Percentiles rank a stretch among this genome's conserved stretches.
These are phyloP conservation scores for Pseudozyma sp. DNA, from an alignment of 1,284 basidiomycete genomes.

Conservation along the genomic window DNA sequence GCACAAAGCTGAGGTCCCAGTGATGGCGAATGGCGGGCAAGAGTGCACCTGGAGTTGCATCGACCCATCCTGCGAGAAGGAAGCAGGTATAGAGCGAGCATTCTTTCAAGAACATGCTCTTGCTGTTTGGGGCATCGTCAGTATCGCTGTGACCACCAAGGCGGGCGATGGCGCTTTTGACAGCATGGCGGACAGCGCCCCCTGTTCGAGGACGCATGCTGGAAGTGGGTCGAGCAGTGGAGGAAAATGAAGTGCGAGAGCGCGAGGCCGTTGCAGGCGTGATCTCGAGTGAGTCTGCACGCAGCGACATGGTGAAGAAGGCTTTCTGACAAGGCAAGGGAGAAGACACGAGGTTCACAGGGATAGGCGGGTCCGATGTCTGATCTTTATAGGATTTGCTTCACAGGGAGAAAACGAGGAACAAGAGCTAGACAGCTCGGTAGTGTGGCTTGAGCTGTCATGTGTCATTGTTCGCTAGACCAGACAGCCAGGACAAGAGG, in stretches of 20 bases:
- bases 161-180: slow-evolving; percentile 23
- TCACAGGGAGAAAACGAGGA: no score
- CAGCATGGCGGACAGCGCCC: slow-evolving; percentile 17
- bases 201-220: slow-evolving; percentile 15
- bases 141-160: slow-evolving; percentile 2
- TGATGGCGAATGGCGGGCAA: slow-evolving; percentile 46
- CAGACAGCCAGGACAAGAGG: no score
- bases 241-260: slow-evolving; percentile 11
- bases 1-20: slow-evolving; percentile 41
- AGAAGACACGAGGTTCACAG: not conserved
- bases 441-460: no score
- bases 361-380: no score
- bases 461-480: no score
- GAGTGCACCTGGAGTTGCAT: slow-evolving; percentile 48
- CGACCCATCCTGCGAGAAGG: slow-evolving; percentile 48
- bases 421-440: no score
- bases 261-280: not conserved
- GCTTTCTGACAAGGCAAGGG: not conserved
- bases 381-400: no score
- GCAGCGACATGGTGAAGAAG: slow-evolving; percentile 15
- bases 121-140: slow-evolving; percentile 6
- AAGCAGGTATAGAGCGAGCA: slow-evolving; percentile 42
- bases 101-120: slow-evolving; percentile 42
- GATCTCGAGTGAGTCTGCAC: slow-evolving; percentile 5
- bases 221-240: slow-evolving; percentile 3